Conservation (phyloP, 2,329 filamentous ascomycete genomes). For the Colletotrichum sp. region DNA sequence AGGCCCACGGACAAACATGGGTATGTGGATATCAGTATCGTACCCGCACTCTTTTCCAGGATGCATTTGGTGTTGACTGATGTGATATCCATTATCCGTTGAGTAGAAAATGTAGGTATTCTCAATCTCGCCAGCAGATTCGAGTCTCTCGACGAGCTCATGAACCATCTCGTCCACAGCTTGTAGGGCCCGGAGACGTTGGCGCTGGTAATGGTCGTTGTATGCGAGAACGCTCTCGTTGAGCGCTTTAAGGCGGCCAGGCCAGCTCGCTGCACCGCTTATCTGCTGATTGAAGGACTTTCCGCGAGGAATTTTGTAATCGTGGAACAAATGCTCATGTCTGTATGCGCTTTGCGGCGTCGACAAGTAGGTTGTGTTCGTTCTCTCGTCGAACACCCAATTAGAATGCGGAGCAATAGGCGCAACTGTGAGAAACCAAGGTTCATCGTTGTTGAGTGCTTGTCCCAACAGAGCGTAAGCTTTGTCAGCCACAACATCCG, state of each 20-base stretch:
- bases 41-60: slow-evolving; percentile 52
- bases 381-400: slow-evolving; percentile 36
- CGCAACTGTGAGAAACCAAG: slow-evolving; percentile 63
- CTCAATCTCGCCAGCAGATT: slow-evolving; percentile 26
- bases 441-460: slow-evolving; percentile 42
- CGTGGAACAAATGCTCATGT: slow-evolving; percentile 61
- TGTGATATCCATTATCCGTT: slow-evolving; percentile 53
- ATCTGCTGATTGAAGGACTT: background rate
- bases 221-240: slow-evolving; percentile 26
- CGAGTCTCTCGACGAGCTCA: slow-evolving; percentile 30
- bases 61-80: slow-evolving; percentile 50
- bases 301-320: slow-evolving; percentile 37
- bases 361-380: slow-evolving; percentile 57
- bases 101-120: slow-evolving; percentile 52
- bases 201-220: slow-evolving; percentile 35
- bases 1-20: slow-evolving; percentile 50
- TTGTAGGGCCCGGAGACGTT: slow-evolving; percentile 38
- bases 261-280: slow-evolving; percentile 34
- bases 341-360: slow-evolving; percentile 44
- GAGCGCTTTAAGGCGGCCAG: slow-evolving; percentile 32
- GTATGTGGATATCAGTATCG: slow-evolving; percentile 53
- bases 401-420: slow-evolving; percentile 4
- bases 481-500: slow-evolving; percentile 55
- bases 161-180: slow-evolving; percentile 42
- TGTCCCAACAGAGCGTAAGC: slow-evolving; percentile 57